These are phyloP conservation scores for Flaveria ramosissima DNA, from an alignment of 129 eudicot species.

Conservation along the genomic window DNA sequence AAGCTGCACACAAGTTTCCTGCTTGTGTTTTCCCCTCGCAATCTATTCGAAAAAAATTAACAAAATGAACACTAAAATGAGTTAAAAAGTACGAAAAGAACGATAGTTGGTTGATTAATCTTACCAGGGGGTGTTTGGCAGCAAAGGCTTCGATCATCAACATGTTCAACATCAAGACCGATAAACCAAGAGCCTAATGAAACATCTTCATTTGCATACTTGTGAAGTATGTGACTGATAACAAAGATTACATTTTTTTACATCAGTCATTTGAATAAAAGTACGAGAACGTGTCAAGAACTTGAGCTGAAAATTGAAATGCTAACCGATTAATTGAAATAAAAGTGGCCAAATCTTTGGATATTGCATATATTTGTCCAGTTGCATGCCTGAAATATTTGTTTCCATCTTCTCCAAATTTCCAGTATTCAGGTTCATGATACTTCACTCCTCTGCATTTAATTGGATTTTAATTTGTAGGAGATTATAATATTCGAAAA, in stretches of 20 bases:
- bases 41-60: conserved; percentile 40
- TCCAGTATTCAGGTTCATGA: conserved; percentile 96
- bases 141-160: conserved; percentile 87
- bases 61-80: neutral
- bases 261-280: neutral
- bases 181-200: conserved; percentile 92
- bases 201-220: conserved; percentile 88
- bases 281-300: neutral
- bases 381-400: conserved; percentile 95
- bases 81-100: neutral
- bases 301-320: neutral
- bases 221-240: conserved; percentile 68
- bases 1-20: conserved; percentile 77
- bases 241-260: neutral
- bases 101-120: neutral
- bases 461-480: neutral
- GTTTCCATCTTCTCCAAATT: conserved; percentile 93
- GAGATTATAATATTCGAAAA: neutral
- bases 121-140: conserved; percentile 84
- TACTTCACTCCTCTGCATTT: conserved; percentile 73
- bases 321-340: conserved; percentile 76
- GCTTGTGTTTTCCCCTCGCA: conserved; percentile 84
- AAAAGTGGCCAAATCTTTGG: conserved; percentile 86
- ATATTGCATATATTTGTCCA: conserved; percentile 80
- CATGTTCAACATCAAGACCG: conserved; percentile 87